These are phyloP conservation scores for Yamadazyma laniorum DNA, from an alignment of 805 yeast species.

Conservation along the genomic window DNA sequence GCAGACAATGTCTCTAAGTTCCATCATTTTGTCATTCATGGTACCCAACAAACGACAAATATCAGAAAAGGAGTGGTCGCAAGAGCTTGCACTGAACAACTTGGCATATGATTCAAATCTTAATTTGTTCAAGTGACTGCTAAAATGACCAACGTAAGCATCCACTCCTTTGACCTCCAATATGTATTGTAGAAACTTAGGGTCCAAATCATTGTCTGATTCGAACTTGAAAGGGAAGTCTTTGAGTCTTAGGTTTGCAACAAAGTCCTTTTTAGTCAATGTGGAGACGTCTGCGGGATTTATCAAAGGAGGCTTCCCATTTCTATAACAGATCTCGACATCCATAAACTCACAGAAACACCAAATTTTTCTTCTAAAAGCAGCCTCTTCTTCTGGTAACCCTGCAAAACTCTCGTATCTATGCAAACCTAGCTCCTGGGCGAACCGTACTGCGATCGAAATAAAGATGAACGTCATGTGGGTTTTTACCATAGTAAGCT, in stretches of 20 bases:
- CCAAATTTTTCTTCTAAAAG: constrained; percentile 32
- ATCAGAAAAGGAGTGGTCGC: constrained; percentile 17
- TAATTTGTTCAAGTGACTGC: constrained; percentile 22
- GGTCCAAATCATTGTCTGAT: constrained; percentile 8
- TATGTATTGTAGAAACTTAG: constrained; percentile 5
- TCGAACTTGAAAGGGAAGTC: constrained; percentile 1
- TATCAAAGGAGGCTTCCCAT: constrained; percentile 41
- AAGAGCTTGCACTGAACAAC: constrained; percentile 32
- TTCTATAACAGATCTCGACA: constrained; percentile 37
- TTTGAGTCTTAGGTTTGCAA: not conserved
- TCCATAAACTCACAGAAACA: constrained; percentile 37
- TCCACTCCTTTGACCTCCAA: constrained; percentile 12
- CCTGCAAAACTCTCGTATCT: constrained; percentile 27
- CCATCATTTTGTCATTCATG: constrained; percentile 29
- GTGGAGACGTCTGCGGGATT: constrained; percentile 32
- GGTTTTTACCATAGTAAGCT: constrained; percentile 26
- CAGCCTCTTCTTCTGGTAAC: constrained; percentile 21
- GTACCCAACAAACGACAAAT: constrained; percentile 22
- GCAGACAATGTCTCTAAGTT: constrained; percentile 19
- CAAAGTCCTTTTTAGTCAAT: constrained; percentile 20
- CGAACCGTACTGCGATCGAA: constrained; percentile 36
- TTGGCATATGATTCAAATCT: constrained; percentile 28
- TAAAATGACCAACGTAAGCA: constrained; percentile 11
- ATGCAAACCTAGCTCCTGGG: constrained; percentile 43
- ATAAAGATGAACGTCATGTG: constrained; percentile 29